Percentiles rank a stretch among this genome's conserved stretches.
Conservation (phyloP, 805 yeast species). For the Wickerhamomyces tratensis region DNA sequence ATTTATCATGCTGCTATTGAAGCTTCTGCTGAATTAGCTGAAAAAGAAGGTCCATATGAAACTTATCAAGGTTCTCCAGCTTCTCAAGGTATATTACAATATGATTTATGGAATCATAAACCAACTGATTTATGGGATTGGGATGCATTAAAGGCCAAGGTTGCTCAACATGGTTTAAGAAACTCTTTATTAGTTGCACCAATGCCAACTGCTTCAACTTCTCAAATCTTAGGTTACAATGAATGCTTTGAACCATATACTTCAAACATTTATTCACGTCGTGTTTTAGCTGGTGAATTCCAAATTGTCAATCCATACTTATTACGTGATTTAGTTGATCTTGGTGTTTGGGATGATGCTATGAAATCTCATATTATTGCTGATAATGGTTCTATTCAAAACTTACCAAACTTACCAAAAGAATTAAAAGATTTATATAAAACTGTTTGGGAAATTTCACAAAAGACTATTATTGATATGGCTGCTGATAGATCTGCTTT, state of each 20-base stretch:
- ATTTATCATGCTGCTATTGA: slow-evolving; percentile 91
- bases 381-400: slow-evolving; percentile 80
- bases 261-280: slow-evolving; percentile 81
- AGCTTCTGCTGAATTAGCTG: slow-evolving; percentile 76
- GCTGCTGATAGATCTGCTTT: slow-evolving; percentile 88
- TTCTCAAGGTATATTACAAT: slow-evolving; percentile 76
- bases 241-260: slow-evolving; percentile 97
- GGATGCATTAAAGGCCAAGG: slow-evolving; percentile 54
- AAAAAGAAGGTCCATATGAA: slow-evolving; percentile 57
- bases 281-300: slow-evolving; percentile 89
- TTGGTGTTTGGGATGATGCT: slow-evolving; percentile 75
- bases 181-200: slow-evolving; percentile 88
- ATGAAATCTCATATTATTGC: slow-evolving; percentile 71
- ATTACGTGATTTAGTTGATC: slow-evolving; percentile 68
- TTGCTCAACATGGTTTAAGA: slow-evolving; percentile 61
- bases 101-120: slow-evolving; percentile 74
- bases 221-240: slow-evolving; percentile 87
- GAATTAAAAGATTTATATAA: slow-evolving; percentile 72
- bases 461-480: slow-evolving; percentile 60
- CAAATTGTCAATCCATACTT: slow-evolving; percentile 87
- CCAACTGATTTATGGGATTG: slow-evolving; percentile 87
- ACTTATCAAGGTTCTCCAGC: slow-evolving; percentile 83
- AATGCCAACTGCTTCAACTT: slow-evolving; percentile 98
- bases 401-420: slow-evolving; percentile 61
- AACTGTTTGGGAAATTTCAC: slow-evolving; percentile 96